Conservation (phyloP, 2,329 filamentous ascomycete genomes). For the Colletotrichum endophyticum region DNA sequence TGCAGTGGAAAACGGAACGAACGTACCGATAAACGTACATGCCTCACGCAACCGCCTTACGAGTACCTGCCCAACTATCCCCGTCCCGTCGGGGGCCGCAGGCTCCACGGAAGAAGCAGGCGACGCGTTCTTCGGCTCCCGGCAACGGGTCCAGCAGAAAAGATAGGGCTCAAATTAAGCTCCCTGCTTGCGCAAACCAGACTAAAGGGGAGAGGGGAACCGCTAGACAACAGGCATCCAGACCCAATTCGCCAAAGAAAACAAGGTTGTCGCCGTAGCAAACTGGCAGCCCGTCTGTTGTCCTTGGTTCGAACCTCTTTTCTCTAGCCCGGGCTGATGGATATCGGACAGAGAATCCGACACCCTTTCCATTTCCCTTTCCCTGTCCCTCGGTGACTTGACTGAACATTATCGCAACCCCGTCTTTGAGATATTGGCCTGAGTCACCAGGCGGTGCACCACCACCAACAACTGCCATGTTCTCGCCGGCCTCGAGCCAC, state of each 20-base stretch:
- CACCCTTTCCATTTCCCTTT: neutral
- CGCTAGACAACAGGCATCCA: neutral
- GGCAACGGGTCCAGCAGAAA: neutral
- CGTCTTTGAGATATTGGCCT: neutral
- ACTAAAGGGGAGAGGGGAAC: neutral
- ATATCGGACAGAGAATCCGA: neutral
- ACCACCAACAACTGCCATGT: neutral
- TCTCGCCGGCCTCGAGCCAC: neutral
- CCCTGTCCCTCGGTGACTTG: neutral
- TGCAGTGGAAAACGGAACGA: neutral
- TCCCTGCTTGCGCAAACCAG: neutral
- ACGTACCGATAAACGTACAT: neutral
- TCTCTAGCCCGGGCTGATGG: neutral
- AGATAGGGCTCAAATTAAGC: neutral
- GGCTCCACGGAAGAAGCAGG: neutral
- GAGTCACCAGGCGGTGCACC: neutral
- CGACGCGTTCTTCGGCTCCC: neutral
- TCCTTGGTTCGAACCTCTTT: neutral
- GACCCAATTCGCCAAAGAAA: neutral
- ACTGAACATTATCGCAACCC: neutral
- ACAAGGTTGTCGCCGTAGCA: neutral
- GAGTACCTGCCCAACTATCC: neutral
- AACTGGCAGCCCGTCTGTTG: neutral
- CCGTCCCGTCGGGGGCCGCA: neutral
- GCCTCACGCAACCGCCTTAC: neutral